Percentiles rank a stretch among this genome's conserved stretches.
phyloP scores from a whole-genome alignment of 352 stramenopile genomes.

The Pythium sukuiense region DNA sequence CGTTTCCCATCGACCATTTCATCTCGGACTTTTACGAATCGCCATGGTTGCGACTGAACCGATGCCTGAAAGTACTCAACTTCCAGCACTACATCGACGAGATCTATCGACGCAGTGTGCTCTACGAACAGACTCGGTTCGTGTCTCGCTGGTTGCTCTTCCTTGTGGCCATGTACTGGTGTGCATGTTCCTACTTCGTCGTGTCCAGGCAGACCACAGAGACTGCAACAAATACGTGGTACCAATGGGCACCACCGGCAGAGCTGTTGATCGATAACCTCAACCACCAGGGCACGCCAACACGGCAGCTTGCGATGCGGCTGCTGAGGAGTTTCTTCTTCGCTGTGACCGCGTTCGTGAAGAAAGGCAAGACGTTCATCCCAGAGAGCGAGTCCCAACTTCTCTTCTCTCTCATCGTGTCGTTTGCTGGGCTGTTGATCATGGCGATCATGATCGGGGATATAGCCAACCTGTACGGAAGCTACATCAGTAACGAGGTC shows the following conservation, averaged over 20 bases:
- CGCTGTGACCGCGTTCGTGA: constrained; percentile 39
- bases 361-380: constrained; percentile 44
- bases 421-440: constrained; percentile 40
- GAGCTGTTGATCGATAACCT: constrained; percentile 20
- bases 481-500: constrained; percentile 61
- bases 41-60: constrained; percentile 41
- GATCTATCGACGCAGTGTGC: constrained; percentile 48
- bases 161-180: constrained; percentile 54
- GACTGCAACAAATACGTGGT: constrained; percentile 26
- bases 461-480: constrained; percentile 51
- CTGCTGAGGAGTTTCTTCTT: constrained; percentile 57
- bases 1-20: constrained; percentile 59
- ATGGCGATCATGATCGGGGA: constrained; percentile 59
- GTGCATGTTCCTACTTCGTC: constrained; percentile 45
- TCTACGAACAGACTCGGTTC: constrained; percentile 51
- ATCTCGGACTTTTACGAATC: constrained; percentile 44
- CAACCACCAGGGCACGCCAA: constrained; percentile 1
- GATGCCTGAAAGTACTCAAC: constrained; percentile 54
- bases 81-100: constrained; percentile 54
- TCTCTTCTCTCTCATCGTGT: constrained; percentile 44
- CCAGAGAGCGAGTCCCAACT: constrained; percentile 28
- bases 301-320: constrained; percentile 20
- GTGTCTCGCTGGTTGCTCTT: constrained; percentile 43
- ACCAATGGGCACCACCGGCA: constrained; percentile 39
- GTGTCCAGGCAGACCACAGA: constrained; percentile 23